phyloP scores from a whole-genome alignment of 495 filamentous ascomycete genomes.

The Cudoniella acicularis region DNA sequence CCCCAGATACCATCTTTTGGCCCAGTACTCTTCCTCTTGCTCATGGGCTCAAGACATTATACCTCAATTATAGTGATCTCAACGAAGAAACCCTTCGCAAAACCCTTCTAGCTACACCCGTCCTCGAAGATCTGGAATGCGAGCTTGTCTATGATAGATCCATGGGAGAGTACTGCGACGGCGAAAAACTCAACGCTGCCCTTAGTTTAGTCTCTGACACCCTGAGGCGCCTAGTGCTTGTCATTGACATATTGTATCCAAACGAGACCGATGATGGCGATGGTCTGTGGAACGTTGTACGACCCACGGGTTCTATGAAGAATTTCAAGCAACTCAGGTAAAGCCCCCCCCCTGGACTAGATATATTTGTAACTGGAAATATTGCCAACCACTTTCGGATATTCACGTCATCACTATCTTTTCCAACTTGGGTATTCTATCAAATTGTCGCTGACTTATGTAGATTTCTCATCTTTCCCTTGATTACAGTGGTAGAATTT shows the following conservation, averaged over 20 bases:
- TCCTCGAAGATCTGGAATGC: not conserved
- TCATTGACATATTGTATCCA: not conserved
- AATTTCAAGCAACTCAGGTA: not conserved
- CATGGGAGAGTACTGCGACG: not conserved
- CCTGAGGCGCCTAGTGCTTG: not conserved
- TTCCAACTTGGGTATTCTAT: no score
- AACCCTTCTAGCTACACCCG: not conserved
- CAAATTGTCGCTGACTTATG: no score
- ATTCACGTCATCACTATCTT: no score
- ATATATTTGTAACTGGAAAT: not conserved
- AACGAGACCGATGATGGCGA: not conserved
- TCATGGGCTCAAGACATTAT: not conserved
- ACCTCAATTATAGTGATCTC: not conserved
- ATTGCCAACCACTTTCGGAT: no score
- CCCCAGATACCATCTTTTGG: not conserved
- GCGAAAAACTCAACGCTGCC: not conserved
- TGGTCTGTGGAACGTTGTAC: not conserved
- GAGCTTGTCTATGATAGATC: not conserved
- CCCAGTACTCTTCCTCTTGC: not conserved
- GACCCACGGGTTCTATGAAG: not conserved
- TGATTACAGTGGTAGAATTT: no score
- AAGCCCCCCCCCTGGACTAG: not conserved
- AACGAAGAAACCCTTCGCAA: not conserved
- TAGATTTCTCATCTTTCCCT: no score
- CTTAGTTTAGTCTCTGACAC: not conserved